Conservation (phyloP, 805 yeast species). For the Groenewaldozyma tartarivorans region DNA sequence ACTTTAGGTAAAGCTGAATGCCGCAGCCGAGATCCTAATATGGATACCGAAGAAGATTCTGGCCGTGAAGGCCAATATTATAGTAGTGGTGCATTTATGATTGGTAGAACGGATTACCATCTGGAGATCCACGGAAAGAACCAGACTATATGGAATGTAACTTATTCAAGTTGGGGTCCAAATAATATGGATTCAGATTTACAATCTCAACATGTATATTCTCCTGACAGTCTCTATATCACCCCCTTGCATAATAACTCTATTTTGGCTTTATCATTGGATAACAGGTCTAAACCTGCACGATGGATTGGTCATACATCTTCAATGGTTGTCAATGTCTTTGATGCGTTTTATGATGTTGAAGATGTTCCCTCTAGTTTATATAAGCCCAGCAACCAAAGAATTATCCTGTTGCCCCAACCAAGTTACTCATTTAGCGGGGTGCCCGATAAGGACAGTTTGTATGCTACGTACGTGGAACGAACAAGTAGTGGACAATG, state of each 20-base stretch:
- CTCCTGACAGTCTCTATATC: constrained; percentile 66
- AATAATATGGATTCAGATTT: constrained; percentile 66
- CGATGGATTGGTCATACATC: constrained; percentile 74
- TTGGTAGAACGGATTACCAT: constrained; percentile 30
- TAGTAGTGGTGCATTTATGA: constrained; percentile 19
- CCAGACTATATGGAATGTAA: constrained; percentile 72
- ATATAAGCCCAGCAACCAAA: constrained; percentile 7
- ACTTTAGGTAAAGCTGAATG: constrained; percentile 20
- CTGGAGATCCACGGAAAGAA: constrained; percentile 60
- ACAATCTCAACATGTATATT: constrained; percentile 30
- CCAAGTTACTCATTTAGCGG: constrained; percentile 20
- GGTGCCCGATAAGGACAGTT: constrained; percentile 1
- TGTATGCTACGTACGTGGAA: constrained; percentile 52
- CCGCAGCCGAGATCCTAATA: constrained; percentile 1
- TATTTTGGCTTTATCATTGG: constrained; percentile 53
- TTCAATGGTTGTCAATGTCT: constrained; percentile 62
- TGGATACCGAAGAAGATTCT: constrained; percentile 6
- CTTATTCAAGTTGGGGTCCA: constrained; percentile 86
- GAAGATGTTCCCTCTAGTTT: constrained; percentile 4
- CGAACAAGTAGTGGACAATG: constrained; percentile 53
- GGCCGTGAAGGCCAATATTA: constrained; percentile 3
- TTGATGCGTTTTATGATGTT: constrained; percentile 48
- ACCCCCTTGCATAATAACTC: constrained; percentile 80
- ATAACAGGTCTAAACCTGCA: constrained; percentile 57
- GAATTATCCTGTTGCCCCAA: constrained; percentile 29